Evolutionary conservation across 2,329 filamentous ascomycete genomes (phyloP).

Genomic region (Apiospora pterosperma): DNA sequence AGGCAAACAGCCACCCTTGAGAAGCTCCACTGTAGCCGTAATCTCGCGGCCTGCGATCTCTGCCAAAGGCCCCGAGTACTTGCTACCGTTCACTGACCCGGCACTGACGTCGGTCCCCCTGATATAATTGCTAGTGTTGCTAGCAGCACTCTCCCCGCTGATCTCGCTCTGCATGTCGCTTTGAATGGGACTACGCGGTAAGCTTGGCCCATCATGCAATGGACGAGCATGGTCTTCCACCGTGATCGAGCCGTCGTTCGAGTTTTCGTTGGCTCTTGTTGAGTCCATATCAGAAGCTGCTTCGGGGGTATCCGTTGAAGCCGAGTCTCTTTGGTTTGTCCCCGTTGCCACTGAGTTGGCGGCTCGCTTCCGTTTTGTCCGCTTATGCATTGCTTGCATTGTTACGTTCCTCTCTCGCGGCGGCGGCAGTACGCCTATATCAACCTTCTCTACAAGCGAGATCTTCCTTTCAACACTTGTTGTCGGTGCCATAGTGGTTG

Average conservation of each 20-base stretch:
- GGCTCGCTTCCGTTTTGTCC: conserved; percentile 59
- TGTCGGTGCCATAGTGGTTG: conserved; percentile 79
- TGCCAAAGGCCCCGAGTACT: conserved; percentile 43
- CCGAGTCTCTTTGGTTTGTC: conserved; percentile 17
- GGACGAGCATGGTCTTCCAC: conserved; percentile 33
- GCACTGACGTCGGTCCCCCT: conserved; percentile 41
- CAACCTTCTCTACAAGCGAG: conserved; percentile 75
- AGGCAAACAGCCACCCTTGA: conserved; percentile 78
- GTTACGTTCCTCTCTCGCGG: conserved; percentile 82
- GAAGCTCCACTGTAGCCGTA: conserved; percentile 78
- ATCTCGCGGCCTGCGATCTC: conserved; percentile 66
- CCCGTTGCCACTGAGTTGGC: conserved; percentile 44
- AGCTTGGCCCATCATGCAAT: conserved; percentile 29
- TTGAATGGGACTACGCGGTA: conserved; percentile 39
- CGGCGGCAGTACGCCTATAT: conserved; percentile 70
- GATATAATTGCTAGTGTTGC: conserved; percentile 59
- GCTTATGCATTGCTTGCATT: conserved; percentile 78
- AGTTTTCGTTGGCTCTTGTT: conserved; percentile 31
- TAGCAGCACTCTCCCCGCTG: conserved; percentile 67
- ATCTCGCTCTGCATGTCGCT: conserved; percentile 64
- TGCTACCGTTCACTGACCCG: conserved; percentile 47
- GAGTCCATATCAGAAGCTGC: conserved; percentile 35
- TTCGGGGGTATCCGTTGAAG: conserved; percentile 39
- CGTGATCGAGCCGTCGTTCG: conserved; percentile 37
- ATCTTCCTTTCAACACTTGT: conserved; percentile 79